These are phyloP conservation scores for Aspergillus nidulans DNA, from an alignment of 495 filamentous ascomycete species.

Conservation along the genomic window DNA sequence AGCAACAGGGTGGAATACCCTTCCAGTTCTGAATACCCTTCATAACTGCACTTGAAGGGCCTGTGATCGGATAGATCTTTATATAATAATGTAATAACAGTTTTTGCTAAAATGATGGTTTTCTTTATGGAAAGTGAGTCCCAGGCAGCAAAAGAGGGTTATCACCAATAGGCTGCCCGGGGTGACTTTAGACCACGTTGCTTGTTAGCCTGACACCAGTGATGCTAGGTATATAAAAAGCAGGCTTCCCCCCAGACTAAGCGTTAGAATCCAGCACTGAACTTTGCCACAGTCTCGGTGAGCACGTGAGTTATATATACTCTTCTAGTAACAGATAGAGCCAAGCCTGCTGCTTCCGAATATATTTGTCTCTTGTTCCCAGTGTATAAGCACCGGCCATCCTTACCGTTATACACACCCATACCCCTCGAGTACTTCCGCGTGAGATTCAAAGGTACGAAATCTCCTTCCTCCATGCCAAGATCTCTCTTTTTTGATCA, in stretches of 20 bases:
- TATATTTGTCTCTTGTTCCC: conserved; percentile 9
- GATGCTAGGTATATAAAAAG: conserved; percentile 16
- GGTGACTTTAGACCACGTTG: conserved; percentile 15
- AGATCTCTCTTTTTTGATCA: conserved; percentile 11
- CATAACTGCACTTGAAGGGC: conserved; percentile 11
- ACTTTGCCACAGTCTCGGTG: background rate
- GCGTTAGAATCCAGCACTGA: conserved; percentile 8
- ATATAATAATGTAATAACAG: no score
- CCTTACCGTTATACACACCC: conserved; percentile 7
- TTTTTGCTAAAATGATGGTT: no score
- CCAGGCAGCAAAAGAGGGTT: conserved; percentile 16
- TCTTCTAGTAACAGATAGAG: conserved; percentile 12
- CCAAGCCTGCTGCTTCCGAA: conserved; percentile 13
- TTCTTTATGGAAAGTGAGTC: conserved; percentile 12
- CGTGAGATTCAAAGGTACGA: conserved; percentile 13
- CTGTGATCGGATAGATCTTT: conserved; percentile 14
- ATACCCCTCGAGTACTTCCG: conserved; percentile 13
- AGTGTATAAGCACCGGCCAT: conserved; percentile 12
- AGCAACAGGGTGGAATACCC: conserved; percentile 7
- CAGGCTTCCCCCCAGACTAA: conserved; percentile 11
- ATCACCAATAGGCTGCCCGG: conserved; percentile 14
- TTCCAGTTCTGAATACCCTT: conserved; percentile 5
- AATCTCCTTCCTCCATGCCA: conserved; percentile 14
- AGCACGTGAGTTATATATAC: conserved; percentile 6
- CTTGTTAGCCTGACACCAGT: conserved; percentile 9